Base-by-base conservation (phyloP, 2,329 filamentous ascomycete species). In the Zymoseptoria brevis region DNA sequence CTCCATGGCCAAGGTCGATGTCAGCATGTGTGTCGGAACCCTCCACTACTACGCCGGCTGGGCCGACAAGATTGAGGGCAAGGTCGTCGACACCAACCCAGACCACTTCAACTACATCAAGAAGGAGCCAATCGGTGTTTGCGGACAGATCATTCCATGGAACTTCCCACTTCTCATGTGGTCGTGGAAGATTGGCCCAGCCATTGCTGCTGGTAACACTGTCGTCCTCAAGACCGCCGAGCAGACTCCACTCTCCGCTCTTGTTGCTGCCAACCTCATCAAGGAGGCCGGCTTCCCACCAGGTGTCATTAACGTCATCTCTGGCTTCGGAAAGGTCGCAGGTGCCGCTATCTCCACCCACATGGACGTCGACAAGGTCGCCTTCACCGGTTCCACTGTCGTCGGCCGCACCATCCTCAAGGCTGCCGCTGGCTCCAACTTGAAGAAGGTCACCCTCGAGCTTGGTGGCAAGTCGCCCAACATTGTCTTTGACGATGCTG, bases 61-160 rank as follows among this genome's bases (percentile, higher is more conserved):
- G 86, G 89, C 90, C 69, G 91, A 96, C 81, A 96, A 96, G 85
- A 87, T 94, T 66, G 82, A 86, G 75, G 90, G 91, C 75, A 90
- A 92, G 81, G 90, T 90, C 58, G 86, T 94, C 65, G 89, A 95
- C 69, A 88, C 90, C 67, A 79, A 82, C 69, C 82, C 84, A 60
- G 86, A 89, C 66, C 90, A 87, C 75, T 90, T 95, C 79, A 87
- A 89, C 79, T 95, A 94, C 79, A 91, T 89, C 64, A 80, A 83
- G 70, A 83, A 85, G 66, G 89, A 96, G 81, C 89, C 90, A 8
- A 79, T 86, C 64, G 70, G 70, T 64, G 70, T 72, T 52, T 91
- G 89, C 74, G 90, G 87, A 71, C 89, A 53, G 51, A 92, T 93
- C 72, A 93, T 94, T 69, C 89, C 89, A 63, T 69, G 67, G 68